Percentiles rank a stretch among this genome's conserved stretches.
Conservation (phyloP, 2,329 filamentous ascomycete genomes). For the Aureobasidium vineae region DNA sequence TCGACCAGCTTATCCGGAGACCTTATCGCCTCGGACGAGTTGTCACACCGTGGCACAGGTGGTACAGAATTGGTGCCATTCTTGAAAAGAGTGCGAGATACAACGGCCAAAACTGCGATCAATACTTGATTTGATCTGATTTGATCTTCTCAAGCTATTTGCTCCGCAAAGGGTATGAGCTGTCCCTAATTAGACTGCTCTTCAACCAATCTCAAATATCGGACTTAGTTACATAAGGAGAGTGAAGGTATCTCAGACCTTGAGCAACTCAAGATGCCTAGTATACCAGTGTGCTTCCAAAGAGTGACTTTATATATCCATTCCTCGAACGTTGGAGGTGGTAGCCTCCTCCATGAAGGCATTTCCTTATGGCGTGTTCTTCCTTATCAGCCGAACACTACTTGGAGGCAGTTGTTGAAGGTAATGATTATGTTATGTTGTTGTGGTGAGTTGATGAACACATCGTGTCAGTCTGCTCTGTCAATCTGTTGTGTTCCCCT, state of each 20-base stretch:
- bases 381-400: constrained; percentile 5
- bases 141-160: neutral
- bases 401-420: constrained; percentile 3
- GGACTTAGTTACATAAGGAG: constrained; percentile 14
- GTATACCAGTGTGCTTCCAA: constrained; percentile 2
- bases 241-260: constrained; percentile 19
- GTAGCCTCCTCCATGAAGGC: constrained; percentile 3
- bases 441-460: constrained; percentile 11
- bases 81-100: too few species aligned
- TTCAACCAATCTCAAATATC: constrained; percentile 10
- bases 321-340: neutral
- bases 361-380: constrained; percentile 6
- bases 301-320: constrained; percentile 4
- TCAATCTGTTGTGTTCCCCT: neutral
- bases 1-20: too few species aligned
- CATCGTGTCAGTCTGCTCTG: constrained; percentile 1
- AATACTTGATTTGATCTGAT: neutral
- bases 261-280: neutral
- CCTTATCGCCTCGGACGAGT: too few species aligned
- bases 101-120: too few species aligned
- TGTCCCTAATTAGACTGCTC: neutral
- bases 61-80: too few species aligned
- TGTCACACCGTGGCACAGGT: too few species aligned
- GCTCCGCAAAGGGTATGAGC: neutral
- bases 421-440: constrained; percentile 9